These are phyloP conservation scores for Xylariaceae sp. DNA, from an alignment of 2,329 filamentous ascomycete species.

Conservation along the genomic window DNA sequence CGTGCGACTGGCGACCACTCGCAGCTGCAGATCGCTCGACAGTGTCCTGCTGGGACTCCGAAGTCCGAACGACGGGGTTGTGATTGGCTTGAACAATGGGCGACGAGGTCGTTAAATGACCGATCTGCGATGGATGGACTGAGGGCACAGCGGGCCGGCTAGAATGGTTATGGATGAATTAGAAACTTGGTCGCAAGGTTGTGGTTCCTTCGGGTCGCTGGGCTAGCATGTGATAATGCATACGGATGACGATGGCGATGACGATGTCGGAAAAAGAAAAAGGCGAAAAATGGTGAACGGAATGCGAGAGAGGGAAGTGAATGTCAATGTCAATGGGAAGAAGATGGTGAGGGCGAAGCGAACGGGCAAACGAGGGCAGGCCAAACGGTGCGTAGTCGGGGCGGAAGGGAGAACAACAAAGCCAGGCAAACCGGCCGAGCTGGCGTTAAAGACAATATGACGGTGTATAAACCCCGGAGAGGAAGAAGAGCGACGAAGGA, in stretches of 20 bases:
- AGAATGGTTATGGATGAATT: constrained; percentile 19
- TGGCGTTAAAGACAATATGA: constrained; percentile 16
- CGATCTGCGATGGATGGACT: constrained; percentile 59
- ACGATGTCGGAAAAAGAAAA: background rate
- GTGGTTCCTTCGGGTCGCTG: background rate
- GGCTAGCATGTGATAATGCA: constrained; percentile 2
- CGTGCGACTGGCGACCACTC: constrained; percentile 31
- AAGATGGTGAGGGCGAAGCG: background rate
- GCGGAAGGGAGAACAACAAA: background rate
- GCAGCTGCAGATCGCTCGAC: constrained; percentile 35
- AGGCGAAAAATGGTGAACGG: background rate
- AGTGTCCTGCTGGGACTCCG: constrained; percentile 33
- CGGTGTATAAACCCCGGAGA: constrained; percentile 1
- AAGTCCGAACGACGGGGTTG: constrained; percentile 40
- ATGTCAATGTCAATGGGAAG: background rate
- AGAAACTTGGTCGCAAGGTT: constrained; percentile 4
- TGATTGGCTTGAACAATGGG: constrained; percentile 58
- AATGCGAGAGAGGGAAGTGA: background rate
- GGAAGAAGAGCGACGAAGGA: constrained; percentile 7
- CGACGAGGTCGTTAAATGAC: constrained; percentile 64
- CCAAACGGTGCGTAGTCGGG: constrained; percentile 1
- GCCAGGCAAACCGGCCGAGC: constrained; percentile 5
- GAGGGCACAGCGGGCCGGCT: constrained; percentile 46
- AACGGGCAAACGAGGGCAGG: no score
- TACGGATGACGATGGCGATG: background rate